Evolutionary conservation across 1,284 basidiomycete genomes (phyloP).

Genomic region (Leccinum brunneo-olivaceum): DNA sequence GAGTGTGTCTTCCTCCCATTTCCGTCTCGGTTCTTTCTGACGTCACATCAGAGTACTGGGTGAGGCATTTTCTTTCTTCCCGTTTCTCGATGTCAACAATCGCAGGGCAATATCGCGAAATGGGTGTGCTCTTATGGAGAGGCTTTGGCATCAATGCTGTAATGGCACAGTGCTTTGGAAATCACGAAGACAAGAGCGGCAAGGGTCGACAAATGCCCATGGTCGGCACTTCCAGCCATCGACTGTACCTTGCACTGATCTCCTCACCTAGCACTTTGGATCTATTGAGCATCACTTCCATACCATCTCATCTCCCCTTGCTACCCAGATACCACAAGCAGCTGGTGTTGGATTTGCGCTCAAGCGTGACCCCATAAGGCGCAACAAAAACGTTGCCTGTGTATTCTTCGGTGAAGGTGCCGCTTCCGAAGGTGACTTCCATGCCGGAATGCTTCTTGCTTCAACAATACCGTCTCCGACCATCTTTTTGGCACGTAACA

Average conservation of each 20-base stretch:
- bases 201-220: slow-evolving; percentile 89
- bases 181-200: slow-evolving; percentile 72
- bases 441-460: slow-evolving; percentile 71
- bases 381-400: slow-evolving; percentile 73
- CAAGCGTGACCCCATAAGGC: slow-evolving; percentile 69
- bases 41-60: slow-evolving; percentile 50
- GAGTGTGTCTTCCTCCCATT: slow-evolving; percentile 53
- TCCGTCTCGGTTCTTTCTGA: slow-evolving; percentile 8
- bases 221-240: slow-evolving; percentile 34
- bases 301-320: slow-evolving; percentile 90
- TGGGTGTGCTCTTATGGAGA: slow-evolving; percentile 86
- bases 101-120: slow-evolving; percentile 81
- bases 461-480: slow-evolving; percentile 72
- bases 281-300: slow-evolving; percentile 83
- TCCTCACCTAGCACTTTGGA: slow-evolving; percentile 68
- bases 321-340: slow-evolving; percentile 93
- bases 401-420: slow-evolving; percentile 88
- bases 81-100: not conserved
- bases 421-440: slow-evolving; percentile 76
- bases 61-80: slow-evolving; percentile 22
- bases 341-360: slow-evolving; percentile 90
- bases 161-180: slow-evolving; percentile 89
- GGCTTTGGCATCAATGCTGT: slow-evolving; percentile 68
- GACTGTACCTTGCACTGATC: slow-evolving; percentile 3
- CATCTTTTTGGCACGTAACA: slow-evolving; percentile 75